Base-by-base conservation (phyloP, 228 moss, liverwort and hornwort genomes). In the Sphagnum magellanicum region DNA sequence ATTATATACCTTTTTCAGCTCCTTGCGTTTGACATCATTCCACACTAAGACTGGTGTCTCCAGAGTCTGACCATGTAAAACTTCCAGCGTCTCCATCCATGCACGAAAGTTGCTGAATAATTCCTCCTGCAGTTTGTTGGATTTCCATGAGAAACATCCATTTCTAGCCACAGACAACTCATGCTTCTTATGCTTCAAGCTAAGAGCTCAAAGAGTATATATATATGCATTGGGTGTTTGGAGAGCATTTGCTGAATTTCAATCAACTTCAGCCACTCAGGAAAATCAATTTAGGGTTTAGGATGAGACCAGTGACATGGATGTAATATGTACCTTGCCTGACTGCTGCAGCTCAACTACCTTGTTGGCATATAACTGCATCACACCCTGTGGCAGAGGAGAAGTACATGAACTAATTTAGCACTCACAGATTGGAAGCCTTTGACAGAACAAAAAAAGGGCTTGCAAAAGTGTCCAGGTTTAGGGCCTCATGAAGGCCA, bases 1-100 rank as follows among this genome's bases (percentile, higher is more conserved):
- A 32, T 32, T 32, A 32, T 55, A 46, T 69, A 94, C 94, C 89
- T 88, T 82, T 70, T 84, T 88, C 59, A 96, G 91, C 81, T 96
- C 93, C 74, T 78, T 70, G 60, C 96, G 88, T 84, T 93, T 96
- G 17, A 86, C 69, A 76, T 96, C 93, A 78, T 96, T 96, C 96
- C 96, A 96, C 62, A 96, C 96, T 74, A 96, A 78, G 15, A 92
- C 91, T 70, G 96, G 96, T 49, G 96, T 89, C 79, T 96, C 88
- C 48, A 96, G 88, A 61, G 87, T 86, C 51, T 92, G 91, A 61
- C 68, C 72, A 71, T 84, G 84, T 66, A 96, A 64, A 52, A 91
- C 83, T 76, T 92, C 92, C 60, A 96, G 63, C 61, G 93, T 89
- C 75, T 88, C 93, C 81, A 90, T 80, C 96, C 96, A 96, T 53